Evolutionary conservation across 177 flowering plant species (phyloP), one percentile per base, ranked within the genome.

Genomic region (Vitis hybrid): DNA sequence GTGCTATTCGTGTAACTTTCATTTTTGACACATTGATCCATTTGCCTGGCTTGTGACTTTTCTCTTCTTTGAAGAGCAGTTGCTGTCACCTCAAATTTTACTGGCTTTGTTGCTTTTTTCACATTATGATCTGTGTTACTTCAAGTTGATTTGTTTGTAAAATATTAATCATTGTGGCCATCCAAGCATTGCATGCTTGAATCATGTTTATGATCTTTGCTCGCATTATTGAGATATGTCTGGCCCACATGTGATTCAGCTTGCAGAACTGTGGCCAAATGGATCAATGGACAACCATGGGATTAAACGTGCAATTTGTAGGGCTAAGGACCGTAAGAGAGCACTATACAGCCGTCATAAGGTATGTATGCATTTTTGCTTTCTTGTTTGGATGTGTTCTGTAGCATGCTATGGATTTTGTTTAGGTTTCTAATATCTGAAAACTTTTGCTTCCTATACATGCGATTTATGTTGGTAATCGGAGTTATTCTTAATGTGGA

Each of bases 201-300:
- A n/a, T 12, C 17, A 17, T 59, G 46, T 68, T 9, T 41, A 18
- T 27, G 11, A 59, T 20, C 46, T 4, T 41, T 41, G 9, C 46
- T 41, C 46, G n/a, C 14, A 49, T 63, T n/a, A 12, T 52, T 60
- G 66, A 27, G 15, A 14, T 52, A 35, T 70, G 48, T 57, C 12
- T 62, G 9, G 18, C 4, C 55, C 30, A 55, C 70, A 13, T 69
- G 14, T 76, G 41, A 41, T 77, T 61, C 91, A 93, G 98, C 94
- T 93, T 71, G 93, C 93, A 46, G 86, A 79, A 68, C 64, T 90
- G 77, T 93, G 98, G 98, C 98, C 98, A 62, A 82, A 69, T 73
- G 92, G 92, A 69, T 69, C 68, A 24, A 91, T 93, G 93, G 97
- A 93, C 83, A 88, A 86, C 73, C 81, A 84, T 81, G 90, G 92